Percentiles rank a stretch among this genome's conserved stretches.
phyloP scores from a whole-genome alignment of 1,139 yeast genomes.

The Geotrichum fermentans region DNA sequence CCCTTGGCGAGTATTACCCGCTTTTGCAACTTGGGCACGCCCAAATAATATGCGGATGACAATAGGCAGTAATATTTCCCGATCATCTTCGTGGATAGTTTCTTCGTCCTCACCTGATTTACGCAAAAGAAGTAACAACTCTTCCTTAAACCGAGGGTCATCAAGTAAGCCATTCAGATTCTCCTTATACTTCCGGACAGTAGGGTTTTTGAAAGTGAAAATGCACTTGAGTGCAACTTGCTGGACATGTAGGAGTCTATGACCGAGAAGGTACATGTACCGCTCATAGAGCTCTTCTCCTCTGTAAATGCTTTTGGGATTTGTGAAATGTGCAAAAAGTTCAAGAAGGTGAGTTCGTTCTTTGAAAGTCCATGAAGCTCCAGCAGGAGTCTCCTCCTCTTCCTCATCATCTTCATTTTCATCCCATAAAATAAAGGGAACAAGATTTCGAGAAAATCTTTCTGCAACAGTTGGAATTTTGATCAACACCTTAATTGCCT shows the following conservation, averaged over 20 bases:
- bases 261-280: conserved; percentile 55
- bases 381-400: conserved; percentile 25
- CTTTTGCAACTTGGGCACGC: conserved; percentile 53
- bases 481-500: conserved; percentile 48
- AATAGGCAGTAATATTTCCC: conserved; percentile 58
- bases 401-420: conserved; percentile 34
- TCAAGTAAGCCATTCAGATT: conserved; percentile 71
- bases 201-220: conserved; percentile 58
- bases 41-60: conserved; percentile 81
- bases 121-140: conserved; percentile 59
- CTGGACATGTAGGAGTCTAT: conserved; percentile 61
- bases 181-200: conserved; percentile 63
- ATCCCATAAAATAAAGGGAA: conserved; percentile 43
- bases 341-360: conserved; percentile 60
- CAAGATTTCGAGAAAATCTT: conserved; percentile 49
- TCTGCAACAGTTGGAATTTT: conserved; percentile 66
- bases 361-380: conserved; percentile 49
- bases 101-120: conserved; percentile 46
- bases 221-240: conserved; percentile 67
- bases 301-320: conserved; percentile 51
- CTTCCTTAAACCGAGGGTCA: conserved; percentile 81
- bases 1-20: conserved; percentile 58
- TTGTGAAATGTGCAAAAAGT: conserved; percentile 60
- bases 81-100: conserved; percentile 58
- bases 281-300: conserved; percentile 52